A percentile compares a stretch with the other conserved stretches of the same genome.
These are phyloP conservation scores for Mortierella sp. DNA, from an alignment of 371 early-diverging fungal species.

Conservation along the genomic window DNA sequence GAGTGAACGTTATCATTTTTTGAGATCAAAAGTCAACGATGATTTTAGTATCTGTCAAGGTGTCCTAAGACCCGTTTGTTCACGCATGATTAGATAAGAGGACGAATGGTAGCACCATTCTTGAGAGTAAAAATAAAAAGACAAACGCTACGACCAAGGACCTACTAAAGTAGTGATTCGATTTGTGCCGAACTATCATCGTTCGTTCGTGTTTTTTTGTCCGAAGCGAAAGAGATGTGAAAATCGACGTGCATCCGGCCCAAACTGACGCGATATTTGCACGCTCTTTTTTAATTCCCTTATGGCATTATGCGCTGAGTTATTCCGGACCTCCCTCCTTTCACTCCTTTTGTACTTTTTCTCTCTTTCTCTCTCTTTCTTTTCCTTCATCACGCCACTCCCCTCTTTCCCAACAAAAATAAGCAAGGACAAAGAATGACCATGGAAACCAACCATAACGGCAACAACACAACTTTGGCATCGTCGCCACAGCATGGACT, in stretches of 20 bases:
- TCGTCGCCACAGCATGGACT: constrained; percentile 34
- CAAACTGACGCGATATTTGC: constrained; percentile 1
- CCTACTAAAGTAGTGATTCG: neutral
- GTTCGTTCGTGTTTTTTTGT: neutral
- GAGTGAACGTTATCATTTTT: neutral
- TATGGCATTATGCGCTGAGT: neutral
- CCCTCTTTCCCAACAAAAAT: neutral
- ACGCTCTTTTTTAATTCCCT: neutral
- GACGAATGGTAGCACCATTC: too few relatives aligned
- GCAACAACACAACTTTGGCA: neutral
- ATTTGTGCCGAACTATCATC: neutral
- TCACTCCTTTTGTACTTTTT: neutral
- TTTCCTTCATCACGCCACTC: neutral
- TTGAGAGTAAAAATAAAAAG: too few relatives aligned
- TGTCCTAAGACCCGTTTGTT: too few relatives aligned
- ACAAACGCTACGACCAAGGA: too few relatives aligned
- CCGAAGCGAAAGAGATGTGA: neutral
- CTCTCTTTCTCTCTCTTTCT: neutral
- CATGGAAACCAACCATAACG: neutral
- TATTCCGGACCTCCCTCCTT: neutral
- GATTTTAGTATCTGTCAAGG: too few relatives aligned
- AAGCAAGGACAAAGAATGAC: constrained; percentile 6
- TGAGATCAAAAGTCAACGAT: neutral
- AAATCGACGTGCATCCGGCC: neutral
- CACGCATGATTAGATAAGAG: too few relatives aligned